Conservation (phyloP, 2,329 filamentous ascomycete species). For the Botrytis elliptica region DNA sequence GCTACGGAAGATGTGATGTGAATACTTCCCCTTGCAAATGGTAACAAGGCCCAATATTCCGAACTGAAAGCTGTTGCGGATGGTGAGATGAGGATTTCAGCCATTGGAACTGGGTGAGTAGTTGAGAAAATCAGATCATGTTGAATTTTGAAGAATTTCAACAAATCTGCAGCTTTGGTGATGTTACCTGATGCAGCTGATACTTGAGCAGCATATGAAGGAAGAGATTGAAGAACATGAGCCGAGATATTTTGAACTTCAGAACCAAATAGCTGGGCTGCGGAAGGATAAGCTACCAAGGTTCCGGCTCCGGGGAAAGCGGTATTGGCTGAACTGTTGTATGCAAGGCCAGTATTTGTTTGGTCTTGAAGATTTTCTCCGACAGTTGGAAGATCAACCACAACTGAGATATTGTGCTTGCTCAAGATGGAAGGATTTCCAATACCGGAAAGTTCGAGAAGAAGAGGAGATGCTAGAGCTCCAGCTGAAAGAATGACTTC, state of each 20-base stretch:
- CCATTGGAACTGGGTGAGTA: constrained; percentile 46
- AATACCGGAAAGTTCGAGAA: constrained; percentile 41
- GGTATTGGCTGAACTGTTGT: constrained; percentile 31
- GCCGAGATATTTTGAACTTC: constrained; percentile 4
- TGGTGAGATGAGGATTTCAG: constrained; percentile 52
- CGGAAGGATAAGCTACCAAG: constrained; percentile 8
- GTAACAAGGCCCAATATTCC: constrained; percentile 40
- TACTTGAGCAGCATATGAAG: constrained; percentile 32
- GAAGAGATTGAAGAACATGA: neutral
- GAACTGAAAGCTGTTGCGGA: constrained; percentile 34
- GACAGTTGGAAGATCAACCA: constrained; percentile 27
- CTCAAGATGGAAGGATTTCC: constrained; percentile 29
- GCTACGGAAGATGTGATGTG: constrained; percentile 49
- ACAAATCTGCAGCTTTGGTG: constrained; percentile 22
- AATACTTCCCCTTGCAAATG: constrained; percentile 55
- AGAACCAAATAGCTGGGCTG: constrained; percentile 6
- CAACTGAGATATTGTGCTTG: constrained; percentile 20
- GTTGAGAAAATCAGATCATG: constrained; percentile 23
- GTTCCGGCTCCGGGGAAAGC: neutral
- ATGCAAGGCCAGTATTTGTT: constrained; percentile 22
- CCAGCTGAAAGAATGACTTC: constrained; percentile 39
- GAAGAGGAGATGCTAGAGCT: constrained; percentile 34
- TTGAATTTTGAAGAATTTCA: constrained; percentile 10
- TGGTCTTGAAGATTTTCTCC: constrained; percentile 36
- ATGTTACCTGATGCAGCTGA: constrained; percentile 45